Conservation (phyloP, 495 filamentous ascomycete species). For the Cenococcum geophilum region DNA sequence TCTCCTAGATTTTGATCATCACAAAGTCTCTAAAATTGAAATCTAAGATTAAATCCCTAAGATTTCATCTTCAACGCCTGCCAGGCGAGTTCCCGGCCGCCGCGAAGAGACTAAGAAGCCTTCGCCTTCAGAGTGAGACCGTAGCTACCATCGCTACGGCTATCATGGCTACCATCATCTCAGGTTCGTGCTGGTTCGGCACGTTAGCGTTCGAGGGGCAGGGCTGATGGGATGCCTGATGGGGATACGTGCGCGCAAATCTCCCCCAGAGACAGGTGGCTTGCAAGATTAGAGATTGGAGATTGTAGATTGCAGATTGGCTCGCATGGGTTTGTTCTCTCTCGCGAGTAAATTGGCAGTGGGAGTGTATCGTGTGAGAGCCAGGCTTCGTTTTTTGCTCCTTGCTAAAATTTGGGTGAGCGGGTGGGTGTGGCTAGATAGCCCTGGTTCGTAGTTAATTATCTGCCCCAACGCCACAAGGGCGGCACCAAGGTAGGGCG, state of each 20-base stretch:
- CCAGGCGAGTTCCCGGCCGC: no score
- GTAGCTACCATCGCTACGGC: not conserved
- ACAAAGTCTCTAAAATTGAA: no score
- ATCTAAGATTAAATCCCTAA: no score
- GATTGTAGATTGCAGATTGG: not conserved
- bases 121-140: constrained; percentile 2
- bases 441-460: not conserved
- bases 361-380: not conserved
- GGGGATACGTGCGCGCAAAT: not conserved
- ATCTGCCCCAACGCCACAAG: not conserved
- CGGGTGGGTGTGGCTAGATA: not conserved
- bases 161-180: no score
- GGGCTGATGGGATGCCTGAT: not conserved
- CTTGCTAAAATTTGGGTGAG: not conserved
- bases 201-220: not conserved
- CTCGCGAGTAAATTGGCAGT: not conserved
- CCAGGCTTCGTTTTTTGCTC: not conserved
- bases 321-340: not conserved
- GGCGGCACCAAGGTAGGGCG: not conserved
- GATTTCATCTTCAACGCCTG: no score
- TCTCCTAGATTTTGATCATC: no score
- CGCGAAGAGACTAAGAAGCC: not conserved
- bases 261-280: not conserved
- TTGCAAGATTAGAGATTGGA: no score
- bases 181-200: no score